phyloP scores from a whole-genome alignment of 192 early-diverging fungal genomes.

The Phycomyces nitens region DNA sequence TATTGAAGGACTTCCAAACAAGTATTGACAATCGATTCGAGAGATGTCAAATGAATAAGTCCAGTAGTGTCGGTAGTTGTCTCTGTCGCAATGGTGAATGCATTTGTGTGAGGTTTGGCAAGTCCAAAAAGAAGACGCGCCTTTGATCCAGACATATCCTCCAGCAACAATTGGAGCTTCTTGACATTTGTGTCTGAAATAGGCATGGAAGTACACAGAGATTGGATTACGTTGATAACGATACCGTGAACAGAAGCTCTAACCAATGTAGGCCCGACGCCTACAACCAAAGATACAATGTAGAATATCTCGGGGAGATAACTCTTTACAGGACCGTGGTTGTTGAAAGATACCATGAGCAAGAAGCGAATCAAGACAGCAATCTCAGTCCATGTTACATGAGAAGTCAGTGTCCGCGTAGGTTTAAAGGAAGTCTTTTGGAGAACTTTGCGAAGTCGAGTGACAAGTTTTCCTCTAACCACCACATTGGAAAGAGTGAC shows the following conservation, averaged over 20 bases:
- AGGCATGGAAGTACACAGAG: slow-evolving; percentile 59
- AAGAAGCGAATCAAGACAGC: slow-evolving; percentile 84
- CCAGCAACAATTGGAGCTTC: slow-evolving; percentile 58
- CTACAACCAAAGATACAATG: slow-evolving; percentile 79
- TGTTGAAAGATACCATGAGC: slow-evolving; percentile 87
- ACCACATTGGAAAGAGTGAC: slow-evolving; percentile 71
- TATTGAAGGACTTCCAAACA: slow-evolving; percentile 60
- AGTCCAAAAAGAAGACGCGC: slow-evolving; percentile 75
- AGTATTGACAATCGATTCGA: slow-evolving; percentile 54
- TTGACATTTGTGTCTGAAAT: slow-evolving; percentile 48
- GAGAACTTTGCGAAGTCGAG: slow-evolving; percentile 70
- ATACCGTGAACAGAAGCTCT: slow-evolving; percentile 88
- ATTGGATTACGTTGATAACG: slow-evolving; percentile 87
- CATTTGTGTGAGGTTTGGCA: slow-evolving; percentile 57
- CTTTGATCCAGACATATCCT: slow-evolving; percentile 78
- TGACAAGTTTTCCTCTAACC: slow-evolving; percentile 73
- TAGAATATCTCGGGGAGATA: slow-evolving; percentile 86
- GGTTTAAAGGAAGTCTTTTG: slow-evolving; percentile 69
- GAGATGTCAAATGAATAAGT: slow-evolving; percentile 42
- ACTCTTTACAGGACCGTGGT: slow-evolving; percentile 51
- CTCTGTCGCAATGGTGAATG: slow-evolving; percentile 60
- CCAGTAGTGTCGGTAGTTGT: slow-evolving; percentile 45
- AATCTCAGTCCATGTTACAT: slow-evolving; percentile 87
- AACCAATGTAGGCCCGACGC: slow-evolving; percentile 78
- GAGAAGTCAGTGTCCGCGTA: slow-evolving; percentile 65